These are phyloP conservation scores for Hypoxylon sp. DNA, from an alignment of 2,329 filamentous ascomycete genomes.

Conservation along the genomic window DNA sequence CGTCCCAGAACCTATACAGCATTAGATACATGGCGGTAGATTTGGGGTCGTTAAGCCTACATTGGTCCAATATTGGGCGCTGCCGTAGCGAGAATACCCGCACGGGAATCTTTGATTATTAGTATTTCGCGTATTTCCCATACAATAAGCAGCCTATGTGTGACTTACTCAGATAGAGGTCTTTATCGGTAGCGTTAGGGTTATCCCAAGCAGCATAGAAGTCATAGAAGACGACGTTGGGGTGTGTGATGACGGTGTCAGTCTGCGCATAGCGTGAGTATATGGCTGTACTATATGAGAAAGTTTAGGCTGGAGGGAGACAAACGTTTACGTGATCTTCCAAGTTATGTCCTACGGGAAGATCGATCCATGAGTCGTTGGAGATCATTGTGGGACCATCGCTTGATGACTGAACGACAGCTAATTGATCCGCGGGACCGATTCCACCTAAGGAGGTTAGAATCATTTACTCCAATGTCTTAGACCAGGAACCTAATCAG, in stretches of 20 bases:
- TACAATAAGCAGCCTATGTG: background rate
- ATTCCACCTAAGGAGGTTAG: constrained; percentile 57
- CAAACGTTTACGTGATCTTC: constrained; percentile 62
- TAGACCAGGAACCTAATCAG: background rate
- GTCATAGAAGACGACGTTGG: constrained; percentile 65
- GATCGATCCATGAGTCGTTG: constrained; percentile 61
- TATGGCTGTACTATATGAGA: background rate
- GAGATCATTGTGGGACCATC: constrained; percentile 62
- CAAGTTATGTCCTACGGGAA: constrained; percentile 67
- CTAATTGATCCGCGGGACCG: constrained; percentile 68
- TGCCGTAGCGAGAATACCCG: constrained; percentile 69
- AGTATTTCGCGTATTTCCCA: constrained; percentile 9
- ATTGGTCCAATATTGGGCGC: constrained; percentile 72
- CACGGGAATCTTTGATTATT: constrained; percentile 51
- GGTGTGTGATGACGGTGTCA: constrained; percentile 56
- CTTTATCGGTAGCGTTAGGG: constrained; percentile 54
- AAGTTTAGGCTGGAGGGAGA: no score
- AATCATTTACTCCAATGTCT: no score
- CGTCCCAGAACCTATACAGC: constrained; percentile 59
- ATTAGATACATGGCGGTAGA: constrained; percentile 8
- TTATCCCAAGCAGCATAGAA: constrained; percentile 68
- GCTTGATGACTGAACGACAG: constrained; percentile 57
- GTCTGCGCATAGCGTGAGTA: constrained; percentile 48
- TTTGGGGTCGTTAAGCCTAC: constrained; percentile 42
- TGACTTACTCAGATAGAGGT: constrained; percentile 54